phyloP scores from a whole-genome alignment of 2,329 filamentous ascomycete species.

The Fusarium sp. region DNA sequence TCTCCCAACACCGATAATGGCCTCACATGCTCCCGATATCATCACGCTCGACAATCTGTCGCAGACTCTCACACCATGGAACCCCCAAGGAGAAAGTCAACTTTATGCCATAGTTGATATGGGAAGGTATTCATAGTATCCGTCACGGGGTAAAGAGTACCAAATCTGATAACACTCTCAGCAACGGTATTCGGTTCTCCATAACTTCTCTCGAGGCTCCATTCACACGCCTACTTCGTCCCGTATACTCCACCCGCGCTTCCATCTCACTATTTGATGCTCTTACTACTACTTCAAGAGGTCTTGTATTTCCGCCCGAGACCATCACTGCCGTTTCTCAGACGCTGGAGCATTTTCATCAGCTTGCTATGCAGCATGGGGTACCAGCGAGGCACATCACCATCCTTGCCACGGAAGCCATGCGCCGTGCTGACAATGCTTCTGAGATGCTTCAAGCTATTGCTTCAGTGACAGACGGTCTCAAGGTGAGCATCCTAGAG shows the following conservation, averaged over 20 bases:
- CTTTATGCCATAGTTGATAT: constrained; percentile 69
- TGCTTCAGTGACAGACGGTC: constrained; percentile 66
- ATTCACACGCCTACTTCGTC: constrained; percentile 76
- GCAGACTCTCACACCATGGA: constrained; percentile 62
- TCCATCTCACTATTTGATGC: constrained; percentile 90
- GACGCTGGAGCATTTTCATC: constrained; percentile 75
- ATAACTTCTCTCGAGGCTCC: constrained; percentile 83
- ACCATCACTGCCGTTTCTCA: constrained; percentile 75
- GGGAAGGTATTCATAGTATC: constrained; percentile 60
- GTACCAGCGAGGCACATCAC: constrained; percentile 74
- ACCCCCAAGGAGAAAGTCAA: constrained; percentile 58
- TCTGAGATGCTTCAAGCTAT: constrained; percentile 75
- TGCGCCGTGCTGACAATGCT: constrained; percentile 81
- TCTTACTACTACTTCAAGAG: constrained; percentile 62
- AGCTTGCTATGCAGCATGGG: constrained; percentile 74
- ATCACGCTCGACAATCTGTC: constrained; percentile 64
- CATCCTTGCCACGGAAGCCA: constrained; percentile 89
- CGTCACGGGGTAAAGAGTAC: neutral
- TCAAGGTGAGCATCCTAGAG: constrained; percentile 76
- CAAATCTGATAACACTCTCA: constrained; percentile 48
- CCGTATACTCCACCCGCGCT: constrained; percentile 80
- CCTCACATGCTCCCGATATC: constrained; percentile 51
- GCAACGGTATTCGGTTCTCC: constrained; percentile 94
- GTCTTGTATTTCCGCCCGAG: constrained; percentile 58
- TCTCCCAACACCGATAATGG: constrained; percentile 41